Evolutionary conservation across 202 grass and related monocot genomes (phyloP).

Genomic region (Cymbopogon flexuosus): DNA sequence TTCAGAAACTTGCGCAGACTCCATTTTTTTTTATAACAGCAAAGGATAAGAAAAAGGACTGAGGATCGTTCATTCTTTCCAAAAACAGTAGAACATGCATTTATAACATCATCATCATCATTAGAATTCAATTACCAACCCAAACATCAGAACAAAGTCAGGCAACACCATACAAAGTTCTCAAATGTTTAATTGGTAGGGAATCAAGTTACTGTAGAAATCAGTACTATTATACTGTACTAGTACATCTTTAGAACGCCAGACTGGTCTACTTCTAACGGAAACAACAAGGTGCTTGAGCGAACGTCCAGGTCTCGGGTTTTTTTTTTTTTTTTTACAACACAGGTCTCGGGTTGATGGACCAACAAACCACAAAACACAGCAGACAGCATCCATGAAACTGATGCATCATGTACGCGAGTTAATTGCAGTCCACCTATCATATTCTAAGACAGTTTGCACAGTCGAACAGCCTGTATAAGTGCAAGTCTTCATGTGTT

Average conservation of each 20-base stretch:
- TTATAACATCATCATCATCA: too few species aligned
- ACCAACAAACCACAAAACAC: neutral
- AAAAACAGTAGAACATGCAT: too few species aligned
- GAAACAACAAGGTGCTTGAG: neutral
- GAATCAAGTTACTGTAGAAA: neutral
- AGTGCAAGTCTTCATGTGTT: neutral
- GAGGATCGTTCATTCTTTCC: too few species aligned
- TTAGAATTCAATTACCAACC: too few species aligned
- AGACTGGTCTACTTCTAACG: neutral
- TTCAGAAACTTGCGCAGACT: too few species aligned
- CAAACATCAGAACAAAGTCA: too few species aligned
- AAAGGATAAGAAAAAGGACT: too few species aligned
- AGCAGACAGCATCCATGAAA: neutral
- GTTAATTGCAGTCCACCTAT: neutral
- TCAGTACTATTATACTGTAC: neutral
- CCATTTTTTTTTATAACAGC: too few species aligned
- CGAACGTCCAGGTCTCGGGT: neutral
- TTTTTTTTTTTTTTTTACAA: too few species aligned
- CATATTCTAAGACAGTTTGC: neutral
- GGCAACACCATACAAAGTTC: neutral
- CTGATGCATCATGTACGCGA: neutral
- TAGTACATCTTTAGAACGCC: neutral
- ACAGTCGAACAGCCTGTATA: neutral
- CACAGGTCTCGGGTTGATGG: neutral
- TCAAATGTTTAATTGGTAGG: neutral